Base-by-base conservation (phyloP, 306 rosid genomes). In the Myrica gale region DNA sequence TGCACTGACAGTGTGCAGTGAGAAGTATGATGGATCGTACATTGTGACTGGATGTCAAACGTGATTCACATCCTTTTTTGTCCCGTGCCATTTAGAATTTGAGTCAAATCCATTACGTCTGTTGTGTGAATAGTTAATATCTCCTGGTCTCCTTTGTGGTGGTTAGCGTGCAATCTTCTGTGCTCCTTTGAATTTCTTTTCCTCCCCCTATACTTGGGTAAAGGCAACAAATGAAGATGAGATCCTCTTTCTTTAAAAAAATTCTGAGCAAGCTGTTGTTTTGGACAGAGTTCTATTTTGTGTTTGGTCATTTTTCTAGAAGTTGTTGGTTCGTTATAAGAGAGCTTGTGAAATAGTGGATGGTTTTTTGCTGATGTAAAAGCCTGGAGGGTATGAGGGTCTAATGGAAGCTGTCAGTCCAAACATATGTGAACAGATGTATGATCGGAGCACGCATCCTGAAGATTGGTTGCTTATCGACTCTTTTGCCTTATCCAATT, bases 1-100 rank as follows among this genome's bases (percentile, higher is more conserved):
- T 96, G 98, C 84, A 96, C 89, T 92, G 99, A 78, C 98, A 96
- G 98, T 92, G 99, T 92, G 87, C 99, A 89, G 99, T 46, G 99
- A 92, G 99, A 96, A 96, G 98, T 96, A 96, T 92, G 97, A 96
- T 92, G 97, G 96, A 58, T 92, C 94, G 16, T 72, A 92, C 93
- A 96, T 11, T 62, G 61, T 42, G 70, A 50, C 73, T n/a, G 16
- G 17, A 52, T n/a, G 6, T 61, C 72, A 57, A 67, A 71, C 81
- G 68, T 32, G 65, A 57, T 78, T 63, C 62, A 46, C 6, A 7
- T 26, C 73, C 60, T 45, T 32, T 63, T 69, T 37, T 58, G 53
- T 69, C 42, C 21, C 50, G 2, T 80, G 20, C 58, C 44, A 61
- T 73, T 37, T 58, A 12, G 65, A 17, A 55, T 74, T 74, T 43